Evolutionary conservation across 2,329 filamentous ascomycete genomes (phyloP), one percentile per base, ranked within the genome.

Genomic region (Cylindrodendrum hubeiense): DNA sequence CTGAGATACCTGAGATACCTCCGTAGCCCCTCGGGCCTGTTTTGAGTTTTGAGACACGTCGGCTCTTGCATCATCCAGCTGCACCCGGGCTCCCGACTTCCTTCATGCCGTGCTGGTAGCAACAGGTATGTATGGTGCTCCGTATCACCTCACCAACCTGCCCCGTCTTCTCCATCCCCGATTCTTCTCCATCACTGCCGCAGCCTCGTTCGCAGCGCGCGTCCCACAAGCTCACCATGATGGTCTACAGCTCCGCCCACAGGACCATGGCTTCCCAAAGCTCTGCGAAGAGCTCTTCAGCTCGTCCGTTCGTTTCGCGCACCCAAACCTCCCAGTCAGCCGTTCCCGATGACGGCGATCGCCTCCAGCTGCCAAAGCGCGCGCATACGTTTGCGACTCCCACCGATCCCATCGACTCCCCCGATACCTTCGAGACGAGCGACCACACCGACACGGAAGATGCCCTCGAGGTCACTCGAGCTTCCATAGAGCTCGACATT

Each of bases 401-500:
- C 28, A 67, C 78, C 9, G 63, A 77, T 3, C 71, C 76, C 67
- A 62, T 71, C 34, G 74, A 79, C 61, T 77, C 74, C 26, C 79
- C 79, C 8, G 85, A 86, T 72, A 80, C 84, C 7, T 89, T 88
- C 71, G 86, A 88, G 65, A 82, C 80, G 5, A 78, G 79, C 33
- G 75, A 79, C 7, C 71, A 79, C 30, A 79, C 79, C 19, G 79
- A 82, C 33, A 77, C 76, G 34, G 85, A 87, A 24, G 83, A 87
- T 57, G 72, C 78, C 26, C 65, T 80, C 5, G 86, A 89, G 66
- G 73, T 79, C 2, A 83, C 83, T 1, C 78, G 87, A 63, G 81
- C 83, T 22, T 89, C 92, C 4, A 87, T 93, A 67, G 91, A 93
- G 62, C 91, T 96, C 68, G 93, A 97, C 73, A 93, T 97, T 75